Conservation (phyloP, 2,329 filamentous ascomycete species). For the Arthrobotrys sinensis region DNA sequence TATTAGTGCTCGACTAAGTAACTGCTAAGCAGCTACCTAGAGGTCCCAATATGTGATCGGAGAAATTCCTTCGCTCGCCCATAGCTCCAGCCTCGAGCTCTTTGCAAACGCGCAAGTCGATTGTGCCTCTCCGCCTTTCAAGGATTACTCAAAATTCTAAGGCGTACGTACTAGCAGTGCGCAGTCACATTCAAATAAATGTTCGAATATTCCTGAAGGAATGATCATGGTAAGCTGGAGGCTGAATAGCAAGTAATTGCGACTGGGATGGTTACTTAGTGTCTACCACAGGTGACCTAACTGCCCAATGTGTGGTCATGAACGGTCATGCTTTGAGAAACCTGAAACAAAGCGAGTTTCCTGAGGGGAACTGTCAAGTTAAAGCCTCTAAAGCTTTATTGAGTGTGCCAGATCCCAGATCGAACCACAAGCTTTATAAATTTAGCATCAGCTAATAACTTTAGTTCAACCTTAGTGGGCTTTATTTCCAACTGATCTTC, state of each 20-base stretch:
- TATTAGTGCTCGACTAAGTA: conserved; percentile 20
- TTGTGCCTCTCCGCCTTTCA: conserved; percentile 29
- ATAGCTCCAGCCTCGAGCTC: conserved; percentile 18
- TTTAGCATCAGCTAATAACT: conserved; percentile 40
- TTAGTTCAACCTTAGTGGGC: conserved; percentile 23
- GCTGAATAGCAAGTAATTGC: conserved; percentile 40
- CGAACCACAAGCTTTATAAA: conserved; percentile 38
- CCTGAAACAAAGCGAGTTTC: conserved; percentile 60
- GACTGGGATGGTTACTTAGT: background rate
- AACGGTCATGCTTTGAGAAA: conserved; percentile 52
- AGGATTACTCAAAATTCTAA: conserved; percentile 21
- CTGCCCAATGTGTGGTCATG: conserved; percentile 59
- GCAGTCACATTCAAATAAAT: conserved; percentile 22
- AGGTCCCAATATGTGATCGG: conserved; percentile 8
- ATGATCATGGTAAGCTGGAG: conserved; percentile 52
- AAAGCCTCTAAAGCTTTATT: conserved; percentile 39
- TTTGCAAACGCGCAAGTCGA: conserved; percentile 14
- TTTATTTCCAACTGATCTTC: conserved; percentile 48
- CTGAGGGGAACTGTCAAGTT: conserved; percentile 47
- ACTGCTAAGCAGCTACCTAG: conserved; percentile 10
- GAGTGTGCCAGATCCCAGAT: conserved; percentile 44
- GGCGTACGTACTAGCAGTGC: conserved; percentile 25
- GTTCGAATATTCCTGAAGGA: conserved; percentile 39
- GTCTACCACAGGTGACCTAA: conserved; percentile 40
- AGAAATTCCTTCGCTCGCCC: conserved; percentile 1